Evolutionary conservation across 352 stramenopile genomes (phyloP), one percentile per base, ranked within the genome.

Genomic region (Pythium monospermum): DNA sequence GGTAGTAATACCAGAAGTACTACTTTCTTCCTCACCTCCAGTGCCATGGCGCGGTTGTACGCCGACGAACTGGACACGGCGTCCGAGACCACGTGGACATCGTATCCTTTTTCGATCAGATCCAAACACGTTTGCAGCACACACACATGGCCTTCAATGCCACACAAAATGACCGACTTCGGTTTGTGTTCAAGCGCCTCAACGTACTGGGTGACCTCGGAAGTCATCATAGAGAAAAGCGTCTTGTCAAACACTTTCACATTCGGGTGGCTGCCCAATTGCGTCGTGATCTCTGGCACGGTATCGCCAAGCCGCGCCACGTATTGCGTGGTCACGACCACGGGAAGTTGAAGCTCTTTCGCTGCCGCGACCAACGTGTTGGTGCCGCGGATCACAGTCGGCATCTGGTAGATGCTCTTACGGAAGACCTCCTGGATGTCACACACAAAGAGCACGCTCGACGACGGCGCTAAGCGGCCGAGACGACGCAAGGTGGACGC

Each of bases 361-460:
- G 83, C 73, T 8, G 83, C 80, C 36, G 75, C 72, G 43, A 85
- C 70, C 61, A 85, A 68, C 26, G 80, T 83, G 53, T 85, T 83
- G 39, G 83, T 84, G 51, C 79, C 72, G 40, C 76, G 69, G 44
- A 98, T 76, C 40, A 98, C 85, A 2, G 89, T 97, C 38, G 93
- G 86, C 57, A 96, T 78, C 57, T 97, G 81, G 67, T 90, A 92
- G 53, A 97, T 98, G 19, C 95, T 54, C 31, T 85, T 82, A 44
- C 92, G 89, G 69, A 99, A 99, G n/a, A 86, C 61, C 68, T 98
- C 91, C 75, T 99, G 96, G 25, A 99, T 86, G 58, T 99, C 96
- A 59, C 96, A 99, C 18, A 98, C 73, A 18, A 99, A 94, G 19
- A 98, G 79, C 36, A 88, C 66, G 51, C 71, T 91, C 22, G 82